Percentiles rank a stretch among this genome's conserved stretches.
These are phyloP conservation scores for Lentinula sp. DNA, from an alignment of 768 basidiomycete genomes.

Conservation along the genomic window DNA sequence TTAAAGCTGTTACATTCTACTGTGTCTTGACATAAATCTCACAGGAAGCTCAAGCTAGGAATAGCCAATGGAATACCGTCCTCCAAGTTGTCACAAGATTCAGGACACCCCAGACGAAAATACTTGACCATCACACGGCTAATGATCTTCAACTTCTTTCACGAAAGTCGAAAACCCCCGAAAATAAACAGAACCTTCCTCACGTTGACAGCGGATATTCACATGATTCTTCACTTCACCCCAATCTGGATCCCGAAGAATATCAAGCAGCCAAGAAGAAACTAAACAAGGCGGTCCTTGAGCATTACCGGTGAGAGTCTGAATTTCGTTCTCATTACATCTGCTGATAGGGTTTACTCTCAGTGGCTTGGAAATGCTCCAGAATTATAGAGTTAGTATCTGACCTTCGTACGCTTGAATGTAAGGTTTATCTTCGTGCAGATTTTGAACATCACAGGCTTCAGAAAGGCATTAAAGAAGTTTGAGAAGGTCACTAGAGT, in stretches of 20 bases:
- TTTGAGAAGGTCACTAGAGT: slow-evolving; percentile 78
- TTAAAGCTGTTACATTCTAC: background rate
- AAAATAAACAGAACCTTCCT: background rate
- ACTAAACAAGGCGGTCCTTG: slow-evolving; percentile 76
- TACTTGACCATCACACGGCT: background rate
- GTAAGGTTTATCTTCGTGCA: slow-evolving; percentile 18
- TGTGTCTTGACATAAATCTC: background rate
- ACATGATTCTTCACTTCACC: background rate
- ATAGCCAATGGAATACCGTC: background rate
- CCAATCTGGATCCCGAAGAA: slow-evolving; percentile 56
- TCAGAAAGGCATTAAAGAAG: slow-evolving; percentile 81
- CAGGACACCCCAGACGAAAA: background rate
- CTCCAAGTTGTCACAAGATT: background rate
- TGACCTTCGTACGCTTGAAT: background rate
- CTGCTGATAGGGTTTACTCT: slow-evolving; percentile 1
- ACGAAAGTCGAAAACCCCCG: background rate
- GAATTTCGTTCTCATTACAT: background rate
- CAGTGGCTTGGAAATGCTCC: slow-evolving; percentile 76
- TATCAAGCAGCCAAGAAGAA: slow-evolving; percentile 83
- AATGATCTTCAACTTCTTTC: background rate
- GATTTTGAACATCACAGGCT: slow-evolving; percentile 87
- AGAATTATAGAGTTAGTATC: slow-evolving; percentile 74
- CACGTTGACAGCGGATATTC: background rate
- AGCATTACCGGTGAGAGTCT: slow-evolving; percentile 66
- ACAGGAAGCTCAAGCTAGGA: slow-evolving; percentile 3